Conservation (phyloP, 306 rosid genomes). For the Datisca glomerata region DNA sequence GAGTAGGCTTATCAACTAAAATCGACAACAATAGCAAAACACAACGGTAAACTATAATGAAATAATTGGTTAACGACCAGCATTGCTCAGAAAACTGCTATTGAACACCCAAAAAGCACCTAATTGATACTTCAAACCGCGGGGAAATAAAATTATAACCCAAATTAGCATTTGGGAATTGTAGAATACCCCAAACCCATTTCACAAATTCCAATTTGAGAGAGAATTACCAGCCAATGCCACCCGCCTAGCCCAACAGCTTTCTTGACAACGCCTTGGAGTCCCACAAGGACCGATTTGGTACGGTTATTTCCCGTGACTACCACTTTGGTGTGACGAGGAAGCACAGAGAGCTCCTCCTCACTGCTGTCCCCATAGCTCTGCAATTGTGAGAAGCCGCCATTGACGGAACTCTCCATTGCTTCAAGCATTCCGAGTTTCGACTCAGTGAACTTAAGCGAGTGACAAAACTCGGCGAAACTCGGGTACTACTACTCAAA, state of each 20-base stretch:
- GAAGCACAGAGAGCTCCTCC: slow-evolving; percentile 92
- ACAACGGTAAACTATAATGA: too few species aligned
- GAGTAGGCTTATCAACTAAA: too few species aligned
- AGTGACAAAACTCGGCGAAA: slow-evolving; percentile 1
- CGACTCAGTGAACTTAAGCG: neutral
- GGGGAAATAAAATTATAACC: neutral
- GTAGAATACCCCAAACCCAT: slow-evolving; percentile 1
- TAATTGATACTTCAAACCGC: too few species aligned
- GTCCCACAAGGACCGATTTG: slow-evolving; percentile 95
- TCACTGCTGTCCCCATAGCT: slow-evolving; percentile 93
- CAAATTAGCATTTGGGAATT: slow-evolving; percentile 4
- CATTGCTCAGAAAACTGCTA: slow-evolving; percentile 11
- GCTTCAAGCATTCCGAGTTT: slow-evolving; percentile 59
- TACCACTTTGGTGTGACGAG: slow-evolving; percentile 97
- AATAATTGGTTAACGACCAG: neutral
- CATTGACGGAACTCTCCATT: slow-evolving; percentile 75
- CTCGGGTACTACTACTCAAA: slow-evolving; percentile 17
- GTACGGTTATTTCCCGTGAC: slow-evolving; percentile 97
- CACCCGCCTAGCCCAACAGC: slow-evolving; percentile 97
- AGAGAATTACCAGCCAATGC: slow-evolving; percentile 95
- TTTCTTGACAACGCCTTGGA: slow-evolving; percentile 92
- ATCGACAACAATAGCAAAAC: too few species aligned
- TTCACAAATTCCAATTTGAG: slow-evolving; percentile 4
- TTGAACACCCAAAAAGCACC: too few species aligned
- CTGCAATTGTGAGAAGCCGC: slow-evolving; percentile 82